Conservation (phyloP, 1,284 basidiomycete species). For the Tylopilus sp. region DNA sequence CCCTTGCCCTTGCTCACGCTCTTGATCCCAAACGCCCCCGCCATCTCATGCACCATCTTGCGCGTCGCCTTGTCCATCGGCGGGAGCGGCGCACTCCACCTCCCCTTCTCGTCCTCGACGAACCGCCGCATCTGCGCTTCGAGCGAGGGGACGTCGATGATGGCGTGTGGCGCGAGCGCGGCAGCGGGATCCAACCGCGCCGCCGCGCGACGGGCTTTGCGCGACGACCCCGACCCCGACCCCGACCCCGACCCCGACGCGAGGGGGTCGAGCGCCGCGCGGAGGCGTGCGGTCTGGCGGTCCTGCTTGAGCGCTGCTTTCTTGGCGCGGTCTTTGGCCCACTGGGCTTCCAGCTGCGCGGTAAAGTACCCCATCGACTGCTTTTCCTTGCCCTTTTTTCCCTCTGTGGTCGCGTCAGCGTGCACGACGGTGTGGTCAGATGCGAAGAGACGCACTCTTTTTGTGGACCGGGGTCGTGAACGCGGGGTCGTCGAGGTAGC, state of each 20-base stretch:
- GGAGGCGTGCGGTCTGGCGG: conserved; percentile 57
- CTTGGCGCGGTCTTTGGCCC: conserved; percentile 77
- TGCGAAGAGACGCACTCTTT: conserved; percentile 18
- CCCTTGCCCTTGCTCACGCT: conserved; percentile 75
- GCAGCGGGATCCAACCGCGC: conserved; percentile 47
- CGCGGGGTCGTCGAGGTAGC: conserved; percentile 23
- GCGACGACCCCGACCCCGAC: conserved; percentile 38
- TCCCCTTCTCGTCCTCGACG: conserved; percentile 45
- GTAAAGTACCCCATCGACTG: conserved; percentile 48
- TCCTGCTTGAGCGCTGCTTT: conserved; percentile 77
- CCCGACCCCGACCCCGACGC: background rate
- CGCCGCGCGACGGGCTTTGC: conserved; percentile 61
- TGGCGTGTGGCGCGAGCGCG: conserved; percentile 46
- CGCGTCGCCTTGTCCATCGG: conserved; percentile 73
- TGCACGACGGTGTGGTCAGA: too few relatives aligned
- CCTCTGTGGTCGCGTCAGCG: too few relatives aligned
- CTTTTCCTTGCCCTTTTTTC: conserved; percentile 51
- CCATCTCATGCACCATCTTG: conserved; percentile 75
- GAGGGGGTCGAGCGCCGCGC: conserved; percentile 56
- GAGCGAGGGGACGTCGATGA: conserved; percentile 57
- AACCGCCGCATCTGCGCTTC: conserved; percentile 74
- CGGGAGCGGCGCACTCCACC: conserved; percentile 62
- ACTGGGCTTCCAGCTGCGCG: conserved; percentile 65
- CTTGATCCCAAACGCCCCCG: conserved; percentile 71
- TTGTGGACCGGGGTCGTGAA: conserved; percentile 33